Base-by-base conservation (phyloP, 768 basidiomycete genomes). In the Candolleomyces eurysporus region DNA sequence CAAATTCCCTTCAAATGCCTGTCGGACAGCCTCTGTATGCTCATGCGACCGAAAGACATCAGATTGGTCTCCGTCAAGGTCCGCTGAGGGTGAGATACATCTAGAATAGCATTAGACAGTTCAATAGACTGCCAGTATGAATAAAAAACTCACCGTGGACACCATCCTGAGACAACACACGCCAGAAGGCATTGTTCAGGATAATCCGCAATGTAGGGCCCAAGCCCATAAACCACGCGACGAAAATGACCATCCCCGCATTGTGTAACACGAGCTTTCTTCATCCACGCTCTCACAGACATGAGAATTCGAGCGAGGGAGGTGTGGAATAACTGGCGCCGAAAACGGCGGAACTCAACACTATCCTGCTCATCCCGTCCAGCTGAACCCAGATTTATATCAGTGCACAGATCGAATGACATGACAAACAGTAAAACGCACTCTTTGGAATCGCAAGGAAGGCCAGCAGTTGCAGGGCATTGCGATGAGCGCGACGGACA, bases 201-300 rank as follows among this genome's bases (percentile, higher is more conserved):
- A 59, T 73, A 73, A 54, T 73, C 71, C 7, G 67, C 71, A 57
- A 73, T 70, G 56, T 73, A 73, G 32, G 67, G 71, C 3, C 72
- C 71, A 17, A 72, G 17, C 13, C 64, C 61, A 60, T 67, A 72
- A 0, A 73, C 64, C 13, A 58, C 67, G 13, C 61, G 56, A 1
- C 63, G 55, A 46, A 53, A 73, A 61, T 73, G 67, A 0, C 72
- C 68, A 61, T 73, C 72, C 4, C 64, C 56, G 7, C 69, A 74
- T 14, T 19, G 48, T 1, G 68, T 49, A 16, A 49, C 39, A 5
- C 46, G 11, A 9, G 48, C 26, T 26, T 46, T 50, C 16, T 31
- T 59, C 58, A 59, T 59, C 30, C 43, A 39, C 3, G 48, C 21
- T 31, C 39, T 50, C 5, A 59, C 16, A 54, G 55, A 22, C 56